These are phyloP conservation scores for Globisporangium heterothallicum DNA, from an alignment of 352 stramenopile species.

Conservation along the genomic window DNA sequence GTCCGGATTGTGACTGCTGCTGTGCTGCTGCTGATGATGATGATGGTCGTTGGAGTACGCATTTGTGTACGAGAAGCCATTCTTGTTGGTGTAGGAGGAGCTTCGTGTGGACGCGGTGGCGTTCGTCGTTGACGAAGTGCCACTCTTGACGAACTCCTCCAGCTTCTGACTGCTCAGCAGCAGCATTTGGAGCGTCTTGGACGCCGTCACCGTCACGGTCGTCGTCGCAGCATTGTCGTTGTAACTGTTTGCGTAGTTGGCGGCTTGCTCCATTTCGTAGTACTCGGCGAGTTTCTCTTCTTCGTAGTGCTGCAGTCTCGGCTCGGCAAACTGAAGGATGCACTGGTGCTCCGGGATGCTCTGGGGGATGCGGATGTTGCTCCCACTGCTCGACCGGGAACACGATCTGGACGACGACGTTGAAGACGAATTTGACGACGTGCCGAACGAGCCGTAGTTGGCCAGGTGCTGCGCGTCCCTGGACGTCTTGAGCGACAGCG, in stretches of 20 bases:
- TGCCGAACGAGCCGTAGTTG: constrained; percentile 60
- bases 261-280: constrained; percentile 10
- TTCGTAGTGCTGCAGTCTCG: constrained; percentile 18
- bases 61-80: constrained; percentile 1
- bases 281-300: constrained; percentile 18
- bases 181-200: constrained; percentile 13
- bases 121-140: background rate
- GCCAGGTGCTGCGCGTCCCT: constrained; percentile 13
- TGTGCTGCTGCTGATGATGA: constrained; percentile 6
- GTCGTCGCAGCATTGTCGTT: constrained; percentile 2
- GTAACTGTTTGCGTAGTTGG: background rate
- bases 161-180: constrained; percentile 15
- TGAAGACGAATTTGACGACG: background rate
- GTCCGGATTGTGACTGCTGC: background rate
- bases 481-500: constrained; percentile 54
- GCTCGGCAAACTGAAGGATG: constrained; percentile 55
- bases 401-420: constrained; percentile 4
- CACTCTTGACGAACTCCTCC: constrained; percentile 1
- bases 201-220: constrained; percentile 23
- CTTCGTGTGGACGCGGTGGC: constrained; percentile 3
- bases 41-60: background rate
- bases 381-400: constrained; percentile 20
- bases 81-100: constrained; percentile 2
- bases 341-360: constrained; percentile 74
- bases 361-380: constrained; percentile 57